Base-by-base conservation (phyloP, 371 early-diverging fungal species). In the Mortierella sp. region DNA sequence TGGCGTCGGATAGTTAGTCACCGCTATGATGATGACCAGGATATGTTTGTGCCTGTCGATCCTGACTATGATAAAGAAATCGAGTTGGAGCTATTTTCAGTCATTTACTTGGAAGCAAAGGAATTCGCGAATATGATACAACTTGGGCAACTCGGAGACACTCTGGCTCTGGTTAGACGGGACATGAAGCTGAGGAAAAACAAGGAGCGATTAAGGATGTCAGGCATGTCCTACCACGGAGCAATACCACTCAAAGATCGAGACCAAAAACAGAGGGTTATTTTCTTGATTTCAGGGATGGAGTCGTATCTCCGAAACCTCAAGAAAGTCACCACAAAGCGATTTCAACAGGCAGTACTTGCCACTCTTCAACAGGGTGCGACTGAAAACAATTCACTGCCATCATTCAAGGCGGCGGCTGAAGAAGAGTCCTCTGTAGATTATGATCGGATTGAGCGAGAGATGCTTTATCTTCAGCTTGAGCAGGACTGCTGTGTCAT, bases 401-500 rank as follows among this genome's bases (percentile, higher is more conserved):
- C 61, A 9, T 22, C 47, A 16, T 16, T 4, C 9, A 48, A 8
- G 32, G 21, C 15, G 1, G 22, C 41, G 3, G 21, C 15, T 47
- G 43, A 55, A 47, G 69, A 60, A 10, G 59, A 48, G 0, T 19
- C 63, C 7, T 24, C n/a, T 4, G 45, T 62, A 13, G 70, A 75
- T 9, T 45, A 70, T 50, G 83, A 75, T 19, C 69, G 60, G 2
- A 77, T 88, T 16, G 90, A 88, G 64, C 65, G 83, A 52, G 67
- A 71, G 43, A 58, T 88, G 19, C 74, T 87, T 13, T 77, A 84
- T 43, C 65, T 88, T 11, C 88, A 86, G 33, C 59, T 89, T 22
- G 80, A 88, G 28, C 69, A 86, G 24, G 80, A 88, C 58, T 77
- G 88, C 40, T 85, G 86, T 76, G 15, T 88, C 22, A 76, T 87